A percentile compares a stretch with the other conserved stretches of the same genome.
Evolutionary conservation across 148 eudicot species (phyloP).

Genomic region (Camellia lanceoleosa): DNA sequence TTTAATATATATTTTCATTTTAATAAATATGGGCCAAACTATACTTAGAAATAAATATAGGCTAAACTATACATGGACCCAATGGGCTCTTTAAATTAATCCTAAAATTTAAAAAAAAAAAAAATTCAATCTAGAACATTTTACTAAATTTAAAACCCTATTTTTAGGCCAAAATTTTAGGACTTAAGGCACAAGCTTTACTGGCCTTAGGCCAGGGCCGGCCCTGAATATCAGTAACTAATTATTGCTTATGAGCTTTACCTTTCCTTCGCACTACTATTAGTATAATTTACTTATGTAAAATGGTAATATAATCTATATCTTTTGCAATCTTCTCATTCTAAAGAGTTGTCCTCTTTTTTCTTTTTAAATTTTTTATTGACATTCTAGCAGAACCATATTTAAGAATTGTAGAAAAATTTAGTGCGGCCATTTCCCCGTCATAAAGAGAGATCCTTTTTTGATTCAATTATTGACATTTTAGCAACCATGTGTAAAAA

Average conservation of each 20-base stretch:
- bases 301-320: neutral
- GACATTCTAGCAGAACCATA: neutral
- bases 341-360: too few species aligned
- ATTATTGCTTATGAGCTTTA: neutral
- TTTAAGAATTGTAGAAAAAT: neutral
- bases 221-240: neutral
- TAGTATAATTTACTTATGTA: neutral
- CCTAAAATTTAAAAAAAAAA: too few species aligned
- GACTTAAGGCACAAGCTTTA: too few species aligned
- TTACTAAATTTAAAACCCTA: too few species aligned
- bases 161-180: too few species aligned
- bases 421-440: neutral
- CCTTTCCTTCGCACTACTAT: neutral
- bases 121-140: too few species aligned
- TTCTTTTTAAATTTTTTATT: neutral
- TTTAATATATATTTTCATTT: too few species aligned
- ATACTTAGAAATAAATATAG: too few species aligned
- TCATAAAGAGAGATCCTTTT: neutral
- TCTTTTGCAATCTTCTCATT: conserved; percentile 3
- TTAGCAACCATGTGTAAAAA: neutral
- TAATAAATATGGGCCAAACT: too few species aligned
- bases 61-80: too few species aligned
- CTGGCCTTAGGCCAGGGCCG: too few species aligned
- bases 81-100: too few species aligned
- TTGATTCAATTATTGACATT: neutral